Percentiles rank a stretch among this genome's conserved stretches.
Conservation (phyloP, 2,329 filamentous ascomycete species). For the Paraphoma sp. region DNA sequence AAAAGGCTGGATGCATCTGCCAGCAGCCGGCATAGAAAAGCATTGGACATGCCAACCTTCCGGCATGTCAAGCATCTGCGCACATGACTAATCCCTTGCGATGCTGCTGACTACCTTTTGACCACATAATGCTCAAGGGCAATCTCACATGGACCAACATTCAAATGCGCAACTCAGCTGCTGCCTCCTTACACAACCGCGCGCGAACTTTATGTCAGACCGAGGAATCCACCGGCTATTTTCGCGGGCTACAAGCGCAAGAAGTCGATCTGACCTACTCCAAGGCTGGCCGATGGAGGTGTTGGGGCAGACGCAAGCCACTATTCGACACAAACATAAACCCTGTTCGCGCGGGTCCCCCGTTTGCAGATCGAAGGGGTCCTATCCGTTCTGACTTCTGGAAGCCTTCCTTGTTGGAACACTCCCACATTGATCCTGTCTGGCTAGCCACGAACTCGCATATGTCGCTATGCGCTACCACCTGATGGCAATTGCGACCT, state of each 20-base stretch:
- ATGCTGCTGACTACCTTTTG: no score
- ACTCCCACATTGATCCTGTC: neutral
- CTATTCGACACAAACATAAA: no score
- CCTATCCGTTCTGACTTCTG: slow-evolving; percentile 3
- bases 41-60: no score
- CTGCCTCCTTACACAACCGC: neutral
- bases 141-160: slow-evolving; percentile 6
- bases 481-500: no score
- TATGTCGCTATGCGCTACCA: no score
- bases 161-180: neutral
- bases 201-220: slow-evolving; percentile 2
- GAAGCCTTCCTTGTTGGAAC: slow-evolving; percentile 1
- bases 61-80: no score
- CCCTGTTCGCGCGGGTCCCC: slow-evolving; percentile 4
- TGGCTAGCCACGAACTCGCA: no score
- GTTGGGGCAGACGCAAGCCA: no score
- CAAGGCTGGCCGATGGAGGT: no score
- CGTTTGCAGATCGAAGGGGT: slow-evolving; percentile 11
- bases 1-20: no score
- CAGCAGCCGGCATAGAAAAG: no score
- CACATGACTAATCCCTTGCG: no score
- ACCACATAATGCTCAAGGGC: neutral
- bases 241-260: neutral
- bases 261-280: neutral
- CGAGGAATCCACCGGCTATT: slow-evolving; percentile 24